phyloP scores from a whole-genome alignment of 2,329 filamentous ascomycete species.

The Dryadomyces quercus-mongolicae region DNA sequence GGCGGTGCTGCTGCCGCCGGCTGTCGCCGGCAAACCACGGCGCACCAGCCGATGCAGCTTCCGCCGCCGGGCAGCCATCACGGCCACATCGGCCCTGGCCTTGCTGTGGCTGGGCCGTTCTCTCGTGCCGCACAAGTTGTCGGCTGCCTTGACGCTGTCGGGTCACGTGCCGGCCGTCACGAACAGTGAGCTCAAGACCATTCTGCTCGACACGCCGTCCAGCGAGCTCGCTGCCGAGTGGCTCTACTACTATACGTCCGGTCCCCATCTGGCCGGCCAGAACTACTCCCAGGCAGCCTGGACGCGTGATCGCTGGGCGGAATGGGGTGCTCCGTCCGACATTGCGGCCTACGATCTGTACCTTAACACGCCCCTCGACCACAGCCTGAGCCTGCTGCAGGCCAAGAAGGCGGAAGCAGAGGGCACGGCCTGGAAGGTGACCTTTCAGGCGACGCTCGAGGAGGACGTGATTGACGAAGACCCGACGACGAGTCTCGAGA shows the following conservation, averaged over 20 bases:
- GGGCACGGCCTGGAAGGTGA: conserved; percentile 39
- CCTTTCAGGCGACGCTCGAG: conserved; percentile 68
- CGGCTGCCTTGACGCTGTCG: conserved; percentile 1
- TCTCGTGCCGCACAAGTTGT: neutral
- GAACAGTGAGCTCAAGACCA: conserved; percentile 39
- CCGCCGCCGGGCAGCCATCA: neutral
- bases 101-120: neutral
- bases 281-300: conserved; percentile 63
- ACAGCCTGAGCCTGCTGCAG: conserved; percentile 54
- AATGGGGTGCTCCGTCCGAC: conserved; percentile 52
- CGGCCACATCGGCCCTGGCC: neutral
- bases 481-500: conserved; percentile 56
- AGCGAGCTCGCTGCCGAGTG: conserved; percentile 51
- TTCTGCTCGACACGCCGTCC: conserved; percentile 47
- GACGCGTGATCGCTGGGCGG: conserved; percentile 62
- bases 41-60: neutral
- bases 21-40: neutral
- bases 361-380: conserved; percentile 64
- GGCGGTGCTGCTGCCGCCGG: neutral
- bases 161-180: conserved; percentile 14
- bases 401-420: conserved; percentile 17
- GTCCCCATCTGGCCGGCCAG: conserved; percentile 64
- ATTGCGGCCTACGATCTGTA: conserved; percentile 66
- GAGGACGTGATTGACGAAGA: conserved; percentile 82
- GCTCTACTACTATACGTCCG: conserved; percentile 67